Evolutionary conservation across 768 basidiomycete genomes (phyloP).

Genomic region (Pulveroboletus sp.): DNA sequence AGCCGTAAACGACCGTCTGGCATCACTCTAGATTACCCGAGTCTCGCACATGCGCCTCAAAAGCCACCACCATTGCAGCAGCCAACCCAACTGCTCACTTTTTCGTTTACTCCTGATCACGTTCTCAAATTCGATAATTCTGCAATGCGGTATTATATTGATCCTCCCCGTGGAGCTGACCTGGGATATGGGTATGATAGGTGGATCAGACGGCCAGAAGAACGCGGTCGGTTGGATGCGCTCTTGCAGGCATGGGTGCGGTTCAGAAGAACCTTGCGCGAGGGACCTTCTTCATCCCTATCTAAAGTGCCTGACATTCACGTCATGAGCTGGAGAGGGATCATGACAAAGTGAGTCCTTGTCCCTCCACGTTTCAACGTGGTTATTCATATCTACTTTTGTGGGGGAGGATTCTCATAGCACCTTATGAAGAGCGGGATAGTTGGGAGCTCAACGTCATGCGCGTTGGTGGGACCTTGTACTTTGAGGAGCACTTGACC

Average conservation of each 20-base stretch:
- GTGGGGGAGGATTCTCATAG: slow-evolving; percentile 67
- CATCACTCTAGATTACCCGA: slow-evolving; percentile 20
- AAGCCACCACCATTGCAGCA: slow-evolving; percentile 54
- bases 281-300: slow-evolving; percentile 26
- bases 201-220: slow-evolving; percentile 66
- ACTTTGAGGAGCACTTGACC: slow-evolving; percentile 67
- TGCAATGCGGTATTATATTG: slow-evolving; percentile 65
- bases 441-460: slow-evolving; percentile 82
- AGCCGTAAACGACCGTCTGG: slow-evolving; percentile 1
- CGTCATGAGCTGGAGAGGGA: slow-evolving; percentile 72
- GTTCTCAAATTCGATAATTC: slow-evolving; percentile 61
- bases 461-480: slow-evolving; percentile 62
- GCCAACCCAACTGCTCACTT: slow-evolving; percentile 62
- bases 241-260: slow-evolving; percentile 56
- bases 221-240: slow-evolving; percentile 61
- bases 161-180: slow-evolving; percentile 62
- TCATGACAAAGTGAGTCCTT: slow-evolving; percentile 70
- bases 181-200: slow-evolving; percentile 67
- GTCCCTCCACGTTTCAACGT: not conserved
- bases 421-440: slow-evolving; percentile 80
- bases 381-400: slow-evolving; percentile 11
- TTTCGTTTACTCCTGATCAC: slow-evolving; percentile 61
- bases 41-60: slow-evolving; percentile 17
- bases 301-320: slow-evolving; percentile 40
- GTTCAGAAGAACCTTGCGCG: slow-evolving; percentile 34